These are phyloP conservation scores for Dalechampia spathulata DNA, from an alignment of 441 rosid species.

Conservation along the genomic window DNA sequence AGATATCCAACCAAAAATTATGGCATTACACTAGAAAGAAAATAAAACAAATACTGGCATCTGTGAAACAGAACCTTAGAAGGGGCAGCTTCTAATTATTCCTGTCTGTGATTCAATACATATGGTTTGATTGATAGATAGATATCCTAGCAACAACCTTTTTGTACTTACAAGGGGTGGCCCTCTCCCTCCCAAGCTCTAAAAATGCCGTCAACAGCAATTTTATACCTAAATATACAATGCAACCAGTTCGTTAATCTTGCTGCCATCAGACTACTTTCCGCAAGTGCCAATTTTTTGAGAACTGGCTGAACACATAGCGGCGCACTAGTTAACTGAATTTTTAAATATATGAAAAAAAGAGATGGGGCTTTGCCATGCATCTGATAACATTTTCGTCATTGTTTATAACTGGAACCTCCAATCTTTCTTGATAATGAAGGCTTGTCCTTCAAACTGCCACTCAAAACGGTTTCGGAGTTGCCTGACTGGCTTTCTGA, in stretches of 20 bases:
- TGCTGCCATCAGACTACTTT: slow-evolving; percentile 19
- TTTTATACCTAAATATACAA: slow-evolving; percentile 37
- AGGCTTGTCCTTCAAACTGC: slow-evolving; percentile 64
- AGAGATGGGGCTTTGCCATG: slow-evolving; percentile 13
- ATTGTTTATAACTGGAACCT: slow-evolving; percentile 54
- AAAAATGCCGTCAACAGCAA: slow-evolving; percentile 29
- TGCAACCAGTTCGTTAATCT: slow-evolving; percentile 27
- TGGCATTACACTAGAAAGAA: slow-evolving; percentile 14
- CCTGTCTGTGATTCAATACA: slow-evolving; percentile 20
- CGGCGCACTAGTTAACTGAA: slow-evolving; percentile 26
- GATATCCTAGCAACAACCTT: slow-evolving; percentile 30
- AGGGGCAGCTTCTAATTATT: slow-evolving; percentile 32
- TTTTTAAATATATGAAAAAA: slow-evolving; percentile 21
- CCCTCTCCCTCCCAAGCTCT: slow-evolving; percentile 27
- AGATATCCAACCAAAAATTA: slow-evolving; percentile 12
- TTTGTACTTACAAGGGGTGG: slow-evolving; percentile 44
- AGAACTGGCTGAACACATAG: slow-evolving; percentile 22
- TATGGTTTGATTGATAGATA: slow-evolving; percentile 18
- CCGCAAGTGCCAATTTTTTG: slow-evolving; percentile 15
- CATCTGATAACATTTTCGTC: slow-evolving; percentile 24
- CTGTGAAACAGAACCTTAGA: slow-evolving; percentile 25
- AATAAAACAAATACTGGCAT: slow-evolving; percentile 24
- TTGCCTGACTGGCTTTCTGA: slow-evolving; percentile 49
- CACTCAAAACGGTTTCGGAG: slow-evolving; percentile 43
- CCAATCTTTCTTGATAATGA: slow-evolving; percentile 45